Evolutionary conservation across 2,329 filamentous ascomycete species (phyloP).

Genomic region (Aspergillus sp.): DNA sequence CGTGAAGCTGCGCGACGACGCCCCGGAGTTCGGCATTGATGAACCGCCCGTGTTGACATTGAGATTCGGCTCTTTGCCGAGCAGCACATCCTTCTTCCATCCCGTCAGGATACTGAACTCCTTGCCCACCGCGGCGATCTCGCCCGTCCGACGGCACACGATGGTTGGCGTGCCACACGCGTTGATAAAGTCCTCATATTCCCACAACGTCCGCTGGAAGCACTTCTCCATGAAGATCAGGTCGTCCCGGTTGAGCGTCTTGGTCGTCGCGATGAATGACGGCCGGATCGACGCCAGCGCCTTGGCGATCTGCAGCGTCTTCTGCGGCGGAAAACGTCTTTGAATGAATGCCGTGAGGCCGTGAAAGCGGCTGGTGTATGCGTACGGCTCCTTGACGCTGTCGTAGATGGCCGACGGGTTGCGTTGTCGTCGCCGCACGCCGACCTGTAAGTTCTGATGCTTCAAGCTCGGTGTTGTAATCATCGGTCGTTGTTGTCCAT

Average conservation of each 20-base stretch:
- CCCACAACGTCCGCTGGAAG: slow-evolving; percentile 87
- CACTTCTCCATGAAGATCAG: slow-evolving; percentile 97
- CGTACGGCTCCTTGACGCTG: slow-evolving; percentile 85
- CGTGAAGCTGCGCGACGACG: slow-evolving; percentile 51
- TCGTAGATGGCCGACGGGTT: slow-evolving; percentile 88
- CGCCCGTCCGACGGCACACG: slow-evolving; percentile 86
- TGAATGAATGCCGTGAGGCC: slow-evolving; percentile 78
- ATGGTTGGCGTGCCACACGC: slow-evolving; percentile 87
- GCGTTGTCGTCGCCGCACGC: slow-evolving; percentile 54
- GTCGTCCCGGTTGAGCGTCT: slow-evolving; percentile 83
- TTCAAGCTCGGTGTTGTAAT: slow-evolving; percentile 49
- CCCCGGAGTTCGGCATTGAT: slow-evolving; percentile 35
- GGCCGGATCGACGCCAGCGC: slow-evolving; percentile 86
- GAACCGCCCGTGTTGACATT: slow-evolving; percentile 76
- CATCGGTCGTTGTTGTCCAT: slow-evolving; percentile 38
- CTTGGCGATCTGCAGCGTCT: slow-evolving; percentile 80
- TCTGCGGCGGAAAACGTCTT: slow-evolving; percentile 73
- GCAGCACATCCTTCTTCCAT: slow-evolving; percentile 85
- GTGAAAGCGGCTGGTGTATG: slow-evolving; percentile 88
- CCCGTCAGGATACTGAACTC: slow-evolving; percentile 95
- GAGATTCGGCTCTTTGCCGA: slow-evolving; percentile 82
- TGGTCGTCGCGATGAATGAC: slow-evolving; percentile 88
- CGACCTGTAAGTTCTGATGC: slow-evolving; percentile 40
- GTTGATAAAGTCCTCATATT: slow-evolving; percentile 90
- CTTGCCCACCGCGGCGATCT: slow-evolving; percentile 93